Evolutionary conservation across 495 filamentous ascomycete genomes (phyloP).

Genomic region (Lophiotrema nucula): DNA sequence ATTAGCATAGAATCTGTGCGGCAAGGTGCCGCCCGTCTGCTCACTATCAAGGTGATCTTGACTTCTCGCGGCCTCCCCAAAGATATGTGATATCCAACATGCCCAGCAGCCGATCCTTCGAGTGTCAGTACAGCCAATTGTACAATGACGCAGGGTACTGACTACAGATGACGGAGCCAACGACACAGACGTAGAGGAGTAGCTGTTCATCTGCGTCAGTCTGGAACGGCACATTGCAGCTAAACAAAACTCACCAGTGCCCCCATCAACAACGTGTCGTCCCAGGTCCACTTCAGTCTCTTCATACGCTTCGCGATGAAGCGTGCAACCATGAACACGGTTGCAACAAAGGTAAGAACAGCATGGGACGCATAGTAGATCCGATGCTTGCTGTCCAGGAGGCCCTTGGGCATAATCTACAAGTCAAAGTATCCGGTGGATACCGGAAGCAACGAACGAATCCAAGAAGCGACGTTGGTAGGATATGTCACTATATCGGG

Average conservation of each 20-base stretch:
- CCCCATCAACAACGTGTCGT: conserved; percentile 9
- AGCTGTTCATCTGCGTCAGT: background rate
- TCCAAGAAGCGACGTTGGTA: too few species aligned
- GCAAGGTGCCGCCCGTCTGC: background rate
- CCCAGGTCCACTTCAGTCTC: background rate
- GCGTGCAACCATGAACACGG: conserved; percentile 11
- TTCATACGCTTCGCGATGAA: conserved; percentile 22
- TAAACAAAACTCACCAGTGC: conserved; percentile 6
- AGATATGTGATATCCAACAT: background rate
- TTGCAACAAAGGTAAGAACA: conserved; percentile 8
- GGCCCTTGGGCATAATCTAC: too few species aligned
- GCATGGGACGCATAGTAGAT: background rate
- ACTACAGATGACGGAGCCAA: background rate
- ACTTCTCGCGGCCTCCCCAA: background rate
- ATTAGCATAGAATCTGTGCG: too few species aligned
- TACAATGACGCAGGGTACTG: background rate
- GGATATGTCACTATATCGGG: too few species aligned
- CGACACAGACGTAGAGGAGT: background rate
- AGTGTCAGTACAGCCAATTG: conserved; percentile 3
- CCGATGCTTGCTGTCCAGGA: background rate
- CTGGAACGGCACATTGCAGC: background rate
- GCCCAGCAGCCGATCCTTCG: background rate
- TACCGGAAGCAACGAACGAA: too few species aligned
- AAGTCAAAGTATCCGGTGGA: background rate
- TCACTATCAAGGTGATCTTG: conserved; percentile 6